A percentile compares a stretch with the other conserved stretches of the same genome.
Conservation (phyloP, 1,139 yeast genomes). For the Tardiomyces digboiensis region DNA sequence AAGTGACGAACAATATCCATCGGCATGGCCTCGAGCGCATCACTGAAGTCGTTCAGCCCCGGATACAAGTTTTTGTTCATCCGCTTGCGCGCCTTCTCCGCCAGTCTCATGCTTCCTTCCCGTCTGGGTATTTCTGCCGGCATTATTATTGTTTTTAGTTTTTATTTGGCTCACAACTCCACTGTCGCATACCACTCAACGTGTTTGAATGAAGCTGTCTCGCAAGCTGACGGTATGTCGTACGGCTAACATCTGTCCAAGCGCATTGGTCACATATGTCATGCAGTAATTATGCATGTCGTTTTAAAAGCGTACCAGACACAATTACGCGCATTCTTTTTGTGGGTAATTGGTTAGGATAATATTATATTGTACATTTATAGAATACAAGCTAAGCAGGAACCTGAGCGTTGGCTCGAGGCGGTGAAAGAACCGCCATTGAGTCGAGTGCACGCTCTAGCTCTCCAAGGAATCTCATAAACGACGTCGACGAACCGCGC, state of each 20-base stretch:
- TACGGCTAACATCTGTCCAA: too few relatives aligned
- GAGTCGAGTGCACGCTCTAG: slow-evolving; percentile 18
- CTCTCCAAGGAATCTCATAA: slow-evolving; percentile 23
- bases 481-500: slow-evolving; percentile 24
- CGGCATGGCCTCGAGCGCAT: slow-evolving; percentile 89
- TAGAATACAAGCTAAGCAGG: neutral
- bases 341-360: too few relatives aligned
- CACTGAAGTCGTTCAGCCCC: slow-evolving; percentile 86
- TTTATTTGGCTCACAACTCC: too few relatives aligned
- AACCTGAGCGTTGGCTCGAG: neutral
- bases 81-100: slow-evolving; percentile 1
- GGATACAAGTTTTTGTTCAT: slow-evolving; percentile 33
- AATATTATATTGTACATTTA: neutral
- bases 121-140: neutral
- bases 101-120: neutral
- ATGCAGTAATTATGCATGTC: too few relatives aligned
- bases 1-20: slow-evolving; percentile 74
- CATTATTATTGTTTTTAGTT: too few relatives aligned
- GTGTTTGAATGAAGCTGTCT: too few relatives aligned
- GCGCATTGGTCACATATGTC: too few relatives aligned
- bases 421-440: neutral
- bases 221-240: too few relatives aligned
- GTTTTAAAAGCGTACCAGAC: too few relatives aligned
- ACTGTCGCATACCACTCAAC: too few relatives aligned
- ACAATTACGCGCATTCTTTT: too few relatives aligned